Evolutionary conservation across 2,329 filamentous ascomycete genomes (phyloP).

Genomic region (Fusarium torreyae): DNA sequence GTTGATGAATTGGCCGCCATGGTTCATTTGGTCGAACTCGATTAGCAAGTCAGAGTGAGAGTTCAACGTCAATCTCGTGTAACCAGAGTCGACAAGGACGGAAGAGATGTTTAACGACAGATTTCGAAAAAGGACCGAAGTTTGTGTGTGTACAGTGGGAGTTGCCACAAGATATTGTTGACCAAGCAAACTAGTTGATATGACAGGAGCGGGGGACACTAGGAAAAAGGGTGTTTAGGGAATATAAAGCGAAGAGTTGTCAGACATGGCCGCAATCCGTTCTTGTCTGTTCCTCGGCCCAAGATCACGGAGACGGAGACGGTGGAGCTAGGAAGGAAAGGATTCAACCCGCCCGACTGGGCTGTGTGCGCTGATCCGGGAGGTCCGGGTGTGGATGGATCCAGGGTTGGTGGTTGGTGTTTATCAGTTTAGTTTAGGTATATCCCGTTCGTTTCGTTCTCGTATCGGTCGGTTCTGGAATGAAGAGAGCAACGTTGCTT

Average conservation of each 20-base stretch:
- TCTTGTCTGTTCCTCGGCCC: constrained; percentile 30
- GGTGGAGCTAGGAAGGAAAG: constrained; percentile 39
- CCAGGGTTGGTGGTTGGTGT: constrained; percentile 42
- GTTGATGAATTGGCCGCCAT: constrained; percentile 28
- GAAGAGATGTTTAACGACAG: constrained; percentile 8
- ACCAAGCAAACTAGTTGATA: constrained; percentile 2
- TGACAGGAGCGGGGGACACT: constrained; percentile 8
- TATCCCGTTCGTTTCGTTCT: constrained; percentile 20
- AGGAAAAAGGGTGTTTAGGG: constrained; percentile 26
- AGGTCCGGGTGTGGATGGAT: constrained; percentile 46
- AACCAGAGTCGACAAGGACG: constrained; percentile 1
- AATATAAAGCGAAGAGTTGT: constrained; percentile 22
- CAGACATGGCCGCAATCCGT: constrained; percentile 25
- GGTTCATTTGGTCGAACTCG: constrained; percentile 12
- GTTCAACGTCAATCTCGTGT: constrained; percentile 4
- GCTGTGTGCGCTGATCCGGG: constrained; percentile 46
- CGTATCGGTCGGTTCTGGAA: constrained; percentile 7
- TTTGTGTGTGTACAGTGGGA: constrained; percentile 1
- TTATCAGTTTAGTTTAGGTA: constrained; percentile 18
- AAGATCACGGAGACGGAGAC: constrained; percentile 18
- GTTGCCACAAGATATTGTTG: constrained; percentile 27
- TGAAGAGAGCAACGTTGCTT: constrained; percentile 2
- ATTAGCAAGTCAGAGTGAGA: background rate
- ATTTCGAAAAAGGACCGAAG: constrained; percentile 17
- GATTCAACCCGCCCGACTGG: constrained; percentile 30